Evolutionary conservation across 306 rosid genomes (phyloP).

Genomic region (Medicago lupulina): DNA sequence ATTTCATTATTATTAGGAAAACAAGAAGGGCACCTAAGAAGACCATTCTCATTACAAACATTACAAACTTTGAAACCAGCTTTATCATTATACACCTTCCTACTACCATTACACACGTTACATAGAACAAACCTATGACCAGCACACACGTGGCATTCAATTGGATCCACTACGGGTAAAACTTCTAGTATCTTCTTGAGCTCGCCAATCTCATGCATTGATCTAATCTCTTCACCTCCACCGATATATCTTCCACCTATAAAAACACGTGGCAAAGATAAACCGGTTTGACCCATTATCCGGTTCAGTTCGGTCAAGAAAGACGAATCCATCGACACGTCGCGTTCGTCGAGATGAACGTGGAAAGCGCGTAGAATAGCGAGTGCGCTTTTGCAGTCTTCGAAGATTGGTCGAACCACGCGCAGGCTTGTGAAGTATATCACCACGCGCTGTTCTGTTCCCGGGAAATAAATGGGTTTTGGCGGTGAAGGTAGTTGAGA

Average conservation of each 20-base stretch:
- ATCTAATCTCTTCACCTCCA: slow-evolving; percentile 77
- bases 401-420: slow-evolving; percentile 79
- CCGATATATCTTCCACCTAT: slow-evolving; percentile 80
- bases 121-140: slow-evolving; percentile 73
- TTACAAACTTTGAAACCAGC: slow-evolving; percentile 67
- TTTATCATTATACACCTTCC: slow-evolving; percentile 61
- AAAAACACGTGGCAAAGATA: slow-evolving; percentile 70
- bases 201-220: slow-evolving; percentile 79
- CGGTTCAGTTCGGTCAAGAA: slow-evolving; percentile 64
- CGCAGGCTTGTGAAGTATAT: slow-evolving; percentile 90
- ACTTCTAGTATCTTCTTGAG: slow-evolving; percentile 71
- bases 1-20: slow-evolving; percentile 14
- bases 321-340: slow-evolving; percentile 78
- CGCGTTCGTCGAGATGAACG: slow-evolving; percentile 86
- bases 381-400: slow-evolving; percentile 73
- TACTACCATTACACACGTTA: slow-evolving; percentile 79
- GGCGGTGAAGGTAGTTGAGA: background rate
- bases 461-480: slow-evolving; percentile 49
- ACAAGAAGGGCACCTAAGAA: slow-evolving; percentile 87
- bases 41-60: slow-evolving; percentile 80
- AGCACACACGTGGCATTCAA: slow-evolving; percentile 67
- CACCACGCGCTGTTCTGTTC: slow-evolving; percentile 74
- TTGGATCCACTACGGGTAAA: slow-evolving; percentile 62
- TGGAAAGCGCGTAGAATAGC: slow-evolving; percentile 79
- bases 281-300: slow-evolving; percentile 52